Base-by-base conservation (phyloP, 176 grass and related monocot species). In the Metroxylon sagu region DNA sequence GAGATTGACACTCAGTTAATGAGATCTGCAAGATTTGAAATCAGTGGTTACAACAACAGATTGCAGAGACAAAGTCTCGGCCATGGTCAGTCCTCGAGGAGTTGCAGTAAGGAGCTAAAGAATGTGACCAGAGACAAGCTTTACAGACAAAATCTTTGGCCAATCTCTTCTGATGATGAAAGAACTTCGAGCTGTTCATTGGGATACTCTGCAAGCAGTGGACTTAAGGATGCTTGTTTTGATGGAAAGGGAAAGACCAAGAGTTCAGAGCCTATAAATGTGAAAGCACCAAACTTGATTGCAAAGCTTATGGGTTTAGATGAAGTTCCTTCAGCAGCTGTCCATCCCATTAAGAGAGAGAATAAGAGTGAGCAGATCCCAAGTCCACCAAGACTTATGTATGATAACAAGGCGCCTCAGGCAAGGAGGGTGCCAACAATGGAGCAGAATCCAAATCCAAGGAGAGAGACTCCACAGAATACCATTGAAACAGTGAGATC, bases 221-320 rank as follows among this genome's bases (percentile, higher is more conserved):
- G 6, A 79, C 67, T 29, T 18, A 12, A 74, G 43, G 56, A 71
- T 54, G 82, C 82, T 28, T 53, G 64, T 52, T 26, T 30, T 59
- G 63, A 68, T 18, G 52, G 65, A 26, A 79, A 75, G 51, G 64
- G 70, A 26, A 59, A 18, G 50, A 30, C n/a, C 10, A 26, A 39
- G 16, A 75, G 5, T 2, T 48, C 55, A 5, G 70, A 75, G 31
- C 54, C 71, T 65, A 59, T 59, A 5, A 90, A 70, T 25, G 58
- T 71, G 3, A 85, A 73, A 70, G 19, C 80, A 35, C 57, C 74
- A 68, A 84, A 83, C 25, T 67, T 96, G 66, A 76, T 96, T 72
- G 91, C 86, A 27, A 96, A 82, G 76, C 86, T 96, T 56, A 96
- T 96, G 91, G 91, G 86, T 49, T 69, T 96, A 60, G 79, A 83